Conservation (phyloP, 345 rosid genomes). For the Gossypium arboreum region DNA sequence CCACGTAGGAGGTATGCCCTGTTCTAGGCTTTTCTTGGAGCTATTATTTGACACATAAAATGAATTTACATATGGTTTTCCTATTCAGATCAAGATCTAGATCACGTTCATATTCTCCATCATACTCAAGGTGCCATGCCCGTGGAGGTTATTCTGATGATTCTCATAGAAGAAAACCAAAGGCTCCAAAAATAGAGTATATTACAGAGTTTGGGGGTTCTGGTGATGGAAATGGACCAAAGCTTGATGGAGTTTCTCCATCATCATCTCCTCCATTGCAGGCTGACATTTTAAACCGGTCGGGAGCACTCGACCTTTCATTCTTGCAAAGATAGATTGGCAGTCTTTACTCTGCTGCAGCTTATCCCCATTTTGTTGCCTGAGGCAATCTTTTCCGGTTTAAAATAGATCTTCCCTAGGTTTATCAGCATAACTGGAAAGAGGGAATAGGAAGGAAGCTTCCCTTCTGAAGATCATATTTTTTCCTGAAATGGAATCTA, state of each 20-base stretch:
- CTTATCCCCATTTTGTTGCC: slow-evolving; percentile 64
- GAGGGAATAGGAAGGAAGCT: slow-evolving; percentile 54
- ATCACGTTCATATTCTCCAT: slow-evolving; percentile 79
- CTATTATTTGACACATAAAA: not conserved
- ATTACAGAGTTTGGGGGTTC: slow-evolving; percentile 95
- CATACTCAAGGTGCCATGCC: slow-evolving; percentile 56
- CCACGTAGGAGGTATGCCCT: slow-evolving; percentile 65
- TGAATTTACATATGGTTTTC: not conserved
- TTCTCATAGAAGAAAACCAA: slow-evolving; percentile 52
- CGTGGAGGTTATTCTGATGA: slow-evolving; percentile 66
- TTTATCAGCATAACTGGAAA: slow-evolving; percentile 46
- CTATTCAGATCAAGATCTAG: slow-evolving; percentile 60
- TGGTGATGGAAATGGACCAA: slow-evolving; percentile 56
- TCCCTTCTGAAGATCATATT: slow-evolving; percentile 48
- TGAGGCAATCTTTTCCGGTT: slow-evolving; percentile 48
- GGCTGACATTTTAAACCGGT: slow-evolving; percentile 74
- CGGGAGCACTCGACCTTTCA: slow-evolving; percentile 97
- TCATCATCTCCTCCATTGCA: slow-evolving; percentile 80
- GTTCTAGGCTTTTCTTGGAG: not conserved
- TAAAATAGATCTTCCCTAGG: slow-evolving; percentile 48
- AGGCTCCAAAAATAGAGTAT: slow-evolving; percentile 72
- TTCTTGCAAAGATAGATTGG: slow-evolving; percentile 96
- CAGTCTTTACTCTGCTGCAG: slow-evolving; percentile 73
- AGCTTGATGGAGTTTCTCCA: slow-evolving; percentile 80
- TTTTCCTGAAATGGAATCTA: slow-evolving; percentile 29